Evolutionary conservation across 495 filamentous ascomycete species (phyloP).

Genomic region (Aspergillus panamensis): DNA sequence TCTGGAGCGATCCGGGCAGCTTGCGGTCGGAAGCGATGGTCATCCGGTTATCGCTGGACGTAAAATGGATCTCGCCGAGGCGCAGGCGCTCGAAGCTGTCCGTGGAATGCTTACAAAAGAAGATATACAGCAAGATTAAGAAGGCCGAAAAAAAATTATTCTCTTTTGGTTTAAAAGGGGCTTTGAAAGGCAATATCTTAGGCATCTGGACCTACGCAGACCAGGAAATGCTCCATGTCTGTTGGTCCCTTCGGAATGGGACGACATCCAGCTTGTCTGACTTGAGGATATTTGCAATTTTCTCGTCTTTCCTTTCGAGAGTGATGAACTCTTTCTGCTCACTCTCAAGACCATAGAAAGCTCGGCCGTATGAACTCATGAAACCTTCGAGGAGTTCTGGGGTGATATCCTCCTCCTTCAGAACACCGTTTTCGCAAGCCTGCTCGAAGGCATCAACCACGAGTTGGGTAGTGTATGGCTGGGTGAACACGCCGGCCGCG

Average conservation of each 20-base stretch:
- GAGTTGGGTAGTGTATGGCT: constrained; percentile 75
- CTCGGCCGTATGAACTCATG: constrained; percentile 66
- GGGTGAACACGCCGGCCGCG: constrained; percentile 88
- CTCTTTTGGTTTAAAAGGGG: neutral
- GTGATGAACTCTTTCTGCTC: constrained; percentile 56
- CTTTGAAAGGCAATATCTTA: neutral
- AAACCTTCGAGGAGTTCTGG: constrained; percentile 69
- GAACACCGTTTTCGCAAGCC: constrained; percentile 60
- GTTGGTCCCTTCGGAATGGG: constrained; percentile 64
- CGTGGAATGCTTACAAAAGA: constrained; percentile 42
- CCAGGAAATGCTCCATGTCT: constrained; percentile 59
- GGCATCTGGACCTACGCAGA: constrained; percentile 22
- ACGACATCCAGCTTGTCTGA: constrained; percentile 60
- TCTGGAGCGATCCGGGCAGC: constrained; percentile 44
- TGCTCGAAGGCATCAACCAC: constrained; percentile 72
- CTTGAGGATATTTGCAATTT: constrained; percentile 49
- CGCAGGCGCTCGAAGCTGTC: constrained; percentile 46
- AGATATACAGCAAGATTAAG: constrained; percentile 24
- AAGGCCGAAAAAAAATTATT: neutral
- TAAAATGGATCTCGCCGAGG: constrained; percentile 41
- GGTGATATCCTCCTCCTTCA: constrained; percentile 66
- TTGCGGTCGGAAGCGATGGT: constrained; percentile 37
- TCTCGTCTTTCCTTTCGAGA: constrained; percentile 58
- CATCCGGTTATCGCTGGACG: constrained; percentile 39
- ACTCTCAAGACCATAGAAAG: constrained; percentile 61